These are phyloP conservation scores for Solanum pinnatisectum DNA, from an alignment of 257 asterid species.

Conservation along the genomic window DNA sequence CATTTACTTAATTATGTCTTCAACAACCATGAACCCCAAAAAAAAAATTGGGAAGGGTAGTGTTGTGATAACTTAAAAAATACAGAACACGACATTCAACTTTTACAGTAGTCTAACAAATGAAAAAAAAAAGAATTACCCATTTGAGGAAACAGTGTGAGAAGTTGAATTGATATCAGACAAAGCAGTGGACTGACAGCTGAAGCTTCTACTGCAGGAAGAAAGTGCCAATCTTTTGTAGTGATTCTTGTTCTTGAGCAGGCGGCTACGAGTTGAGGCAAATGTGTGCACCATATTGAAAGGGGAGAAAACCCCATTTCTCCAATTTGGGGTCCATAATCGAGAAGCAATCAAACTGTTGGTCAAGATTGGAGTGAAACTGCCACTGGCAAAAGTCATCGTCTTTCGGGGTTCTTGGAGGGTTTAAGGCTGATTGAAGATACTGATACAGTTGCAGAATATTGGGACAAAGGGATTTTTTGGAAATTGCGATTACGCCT, in stretches of 20 bases:
- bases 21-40: background rate
- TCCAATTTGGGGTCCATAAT: slow-evolving; percentile 23
- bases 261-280: slow-evolving; percentile 11
- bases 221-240: slow-evolving; percentile 16
- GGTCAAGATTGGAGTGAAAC: slow-evolving; percentile 27
- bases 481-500: background rate
- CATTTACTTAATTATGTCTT: background rate
- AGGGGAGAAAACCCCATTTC: slow-evolving; percentile 21
- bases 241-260: slow-evolving; percentile 12
- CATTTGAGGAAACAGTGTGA: slow-evolving; percentile 24
- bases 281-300: slow-evolving; percentile 22
- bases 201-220: slow-evolving; percentile 19
- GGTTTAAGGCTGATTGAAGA: slow-evolving; percentile 3
- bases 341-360: slow-evolving; percentile 17
- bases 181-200: slow-evolving; percentile 25
- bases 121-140: slow-evolving; percentile 28
- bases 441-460: background rate
- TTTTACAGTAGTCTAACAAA: background rate
- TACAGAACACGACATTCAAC: background rate
- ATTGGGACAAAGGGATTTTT: background rate
- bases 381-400: slow-evolving; percentile 20
- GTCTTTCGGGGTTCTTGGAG: background rate
- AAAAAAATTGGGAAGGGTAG: too few species aligned
- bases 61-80: background rate
- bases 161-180: slow-evolving; percentile 25